Evolutionary conservation across 164 flowering plant genomes (phyloP).

Genomic region (Nymphaea thermarum): DNA sequence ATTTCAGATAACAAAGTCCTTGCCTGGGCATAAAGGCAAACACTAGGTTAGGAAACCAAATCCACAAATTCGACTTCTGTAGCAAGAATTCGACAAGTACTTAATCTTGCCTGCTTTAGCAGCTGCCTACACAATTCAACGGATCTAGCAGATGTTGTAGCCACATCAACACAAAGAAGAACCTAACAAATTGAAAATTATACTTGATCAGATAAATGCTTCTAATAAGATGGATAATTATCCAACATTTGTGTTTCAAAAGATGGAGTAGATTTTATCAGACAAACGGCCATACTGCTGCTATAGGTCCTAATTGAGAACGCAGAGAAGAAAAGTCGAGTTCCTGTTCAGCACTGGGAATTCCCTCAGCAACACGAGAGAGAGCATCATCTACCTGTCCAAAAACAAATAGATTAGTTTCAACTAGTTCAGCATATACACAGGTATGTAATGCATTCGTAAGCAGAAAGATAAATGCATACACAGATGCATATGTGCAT

Average conservation of each 20-base stretch:
- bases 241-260: background rate
- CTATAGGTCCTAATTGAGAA: conserved; percentile 77
- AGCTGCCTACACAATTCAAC: conserved; percentile 58
- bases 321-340: conserved; percentile 74
- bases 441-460: background rate
- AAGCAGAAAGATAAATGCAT: background rate
- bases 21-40: conserved; percentile 41
- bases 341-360: conserved; percentile 39
- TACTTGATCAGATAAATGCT: background rate
- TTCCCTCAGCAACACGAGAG: conserved; percentile 75
- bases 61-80: too few species aligned
- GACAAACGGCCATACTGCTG: conserved; percentile 45
- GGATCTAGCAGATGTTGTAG: conserved; percentile 71
- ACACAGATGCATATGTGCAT: too few species aligned
- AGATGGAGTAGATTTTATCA: background rate
- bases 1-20: conserved; percentile 89
- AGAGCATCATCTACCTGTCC: conserved; percentile 79
- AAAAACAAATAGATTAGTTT: background rate
- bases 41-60: background rate
- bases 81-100: too few species aligned
- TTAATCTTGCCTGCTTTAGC: conserved; percentile 63
- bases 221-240: background rate
- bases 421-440: background rate
- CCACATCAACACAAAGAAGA: conserved; percentile 90
- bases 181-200: conserved; percentile 30